Conservation (phyloP, 106 monocot species). For the Apostasia ramifera region DNA sequence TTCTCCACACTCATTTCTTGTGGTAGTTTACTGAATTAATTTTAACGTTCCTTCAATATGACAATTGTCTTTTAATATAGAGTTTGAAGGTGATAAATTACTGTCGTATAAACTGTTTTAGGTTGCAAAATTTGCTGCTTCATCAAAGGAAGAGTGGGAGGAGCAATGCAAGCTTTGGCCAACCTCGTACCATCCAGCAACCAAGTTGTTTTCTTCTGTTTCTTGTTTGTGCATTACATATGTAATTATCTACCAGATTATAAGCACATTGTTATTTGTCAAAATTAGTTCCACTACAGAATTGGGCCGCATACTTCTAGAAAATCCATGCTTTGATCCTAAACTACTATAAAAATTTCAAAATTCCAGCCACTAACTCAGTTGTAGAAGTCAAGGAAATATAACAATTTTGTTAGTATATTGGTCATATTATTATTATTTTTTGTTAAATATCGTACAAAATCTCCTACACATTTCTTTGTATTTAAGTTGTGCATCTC, state of each 20-base stretch:
- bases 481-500: no score
- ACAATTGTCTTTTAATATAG: background rate
- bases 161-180: constrained; percentile 92
- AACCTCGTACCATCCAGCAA: constrained; percentile 83
- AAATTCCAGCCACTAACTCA: background rate
- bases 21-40: background rate
- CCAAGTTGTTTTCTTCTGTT: constrained; percentile 29
- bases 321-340: background rate
- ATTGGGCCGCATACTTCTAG: background rate
- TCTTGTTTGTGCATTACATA: constrained; percentile 1
- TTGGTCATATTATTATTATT: no score
- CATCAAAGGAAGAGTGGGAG: constrained; percentile 91
- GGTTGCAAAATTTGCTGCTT: constrained; percentile 73
- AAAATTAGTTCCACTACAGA: background rate
- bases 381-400: no score
- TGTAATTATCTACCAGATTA: background rate
- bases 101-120: constrained; percentile 21
- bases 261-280: background rate
- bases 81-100: background rate
- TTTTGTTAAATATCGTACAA: no score
- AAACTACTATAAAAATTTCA: background rate
- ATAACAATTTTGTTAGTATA: no score
- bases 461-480: no score
- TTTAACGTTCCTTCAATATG: background rate
- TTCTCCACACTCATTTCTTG: no score